Percentiles rank a stretch among this genome's conserved stretches.
Conservation (phyloP, 192 early-diverging fungal species). For the Dispira parvispora region DNA sequence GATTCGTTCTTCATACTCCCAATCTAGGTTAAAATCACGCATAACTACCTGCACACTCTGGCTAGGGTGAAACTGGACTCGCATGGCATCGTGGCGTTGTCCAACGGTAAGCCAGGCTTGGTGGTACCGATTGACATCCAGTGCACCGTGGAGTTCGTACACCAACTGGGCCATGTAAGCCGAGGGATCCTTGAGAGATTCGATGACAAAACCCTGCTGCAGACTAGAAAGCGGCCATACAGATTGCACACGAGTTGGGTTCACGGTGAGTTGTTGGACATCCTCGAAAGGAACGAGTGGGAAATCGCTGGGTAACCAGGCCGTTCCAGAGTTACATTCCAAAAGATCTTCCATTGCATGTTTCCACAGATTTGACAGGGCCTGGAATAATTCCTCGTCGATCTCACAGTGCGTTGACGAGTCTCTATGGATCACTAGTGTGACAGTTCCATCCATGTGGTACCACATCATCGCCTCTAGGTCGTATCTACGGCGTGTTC, state of each 20-base stretch:
- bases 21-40: not conserved
- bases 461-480: too few relatives aligned
- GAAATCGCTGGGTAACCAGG: too few relatives aligned
- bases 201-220: slow-evolving; percentile 7
- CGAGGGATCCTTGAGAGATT: slow-evolving; percentile 5
- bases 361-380: not conserved
- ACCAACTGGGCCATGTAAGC: slow-evolving; percentile 8
- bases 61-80: not conserved
- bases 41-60: not conserved
- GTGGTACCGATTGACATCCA: not conserved
- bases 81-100: not conserved
- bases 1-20: not conserved
- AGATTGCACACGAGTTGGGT: not conserved
- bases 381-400: not conserved
- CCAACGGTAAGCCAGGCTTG: not conserved
- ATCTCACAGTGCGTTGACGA: too few relatives aligned
- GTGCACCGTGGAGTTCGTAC: not conserved
- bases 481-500: too few relatives aligned
- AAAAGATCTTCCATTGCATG: not conserved
- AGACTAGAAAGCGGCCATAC: not conserved
- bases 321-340: not conserved
- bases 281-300: not conserved
- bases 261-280: not conserved
- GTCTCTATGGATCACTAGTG: too few relatives aligned
- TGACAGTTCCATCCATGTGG: too few relatives aligned